Percentiles rank a stretch among this genome's conserved stretches.
phyloP scores from a whole-genome alignment of 441 rosid genomes.

The Erodium texanum region DNA sequence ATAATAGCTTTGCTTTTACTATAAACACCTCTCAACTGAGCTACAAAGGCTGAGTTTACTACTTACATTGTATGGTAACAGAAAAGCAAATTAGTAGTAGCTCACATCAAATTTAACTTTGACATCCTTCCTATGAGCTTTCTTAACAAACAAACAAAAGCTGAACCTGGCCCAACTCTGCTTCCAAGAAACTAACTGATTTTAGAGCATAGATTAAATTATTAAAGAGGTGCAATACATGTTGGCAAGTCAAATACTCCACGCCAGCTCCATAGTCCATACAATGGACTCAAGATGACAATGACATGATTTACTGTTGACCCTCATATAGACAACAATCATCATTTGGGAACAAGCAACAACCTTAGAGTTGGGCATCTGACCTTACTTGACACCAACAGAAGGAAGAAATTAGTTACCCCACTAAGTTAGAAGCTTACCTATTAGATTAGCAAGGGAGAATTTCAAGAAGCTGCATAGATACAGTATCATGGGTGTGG shows the following conservation, averaged over 20 bases:
- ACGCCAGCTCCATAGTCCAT: neutral
- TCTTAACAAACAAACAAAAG: too few species aligned
- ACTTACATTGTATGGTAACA: neutral
- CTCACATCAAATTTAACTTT: too few species aligned
- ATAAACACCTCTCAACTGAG: neutral
- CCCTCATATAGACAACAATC: neutral
- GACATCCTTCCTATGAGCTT: neutral
- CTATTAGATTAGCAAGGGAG: neutral
- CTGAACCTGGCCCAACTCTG: too few species aligned
- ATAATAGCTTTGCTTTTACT: too few species aligned
- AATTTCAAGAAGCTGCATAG: neutral
- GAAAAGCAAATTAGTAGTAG: neutral
- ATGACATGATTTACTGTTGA: neutral
- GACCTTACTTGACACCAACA: neutral
- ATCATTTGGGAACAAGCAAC: neutral
- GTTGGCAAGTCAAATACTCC: neutral
- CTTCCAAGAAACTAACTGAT: too few species aligned
- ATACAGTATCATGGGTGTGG: neutral
- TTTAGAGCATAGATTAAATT: neutral
- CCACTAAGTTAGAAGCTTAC: neutral
- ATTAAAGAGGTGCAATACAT: neutral
- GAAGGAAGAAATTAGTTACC: neutral
- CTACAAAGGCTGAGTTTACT: conserved; percentile 1
- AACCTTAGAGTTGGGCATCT: neutral
- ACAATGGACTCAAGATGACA: neutral